Evolutionary conservation across 2,329 filamentous ascomycete genomes (phyloP).

Genomic region (Colletotrichum sp.): DNA sequence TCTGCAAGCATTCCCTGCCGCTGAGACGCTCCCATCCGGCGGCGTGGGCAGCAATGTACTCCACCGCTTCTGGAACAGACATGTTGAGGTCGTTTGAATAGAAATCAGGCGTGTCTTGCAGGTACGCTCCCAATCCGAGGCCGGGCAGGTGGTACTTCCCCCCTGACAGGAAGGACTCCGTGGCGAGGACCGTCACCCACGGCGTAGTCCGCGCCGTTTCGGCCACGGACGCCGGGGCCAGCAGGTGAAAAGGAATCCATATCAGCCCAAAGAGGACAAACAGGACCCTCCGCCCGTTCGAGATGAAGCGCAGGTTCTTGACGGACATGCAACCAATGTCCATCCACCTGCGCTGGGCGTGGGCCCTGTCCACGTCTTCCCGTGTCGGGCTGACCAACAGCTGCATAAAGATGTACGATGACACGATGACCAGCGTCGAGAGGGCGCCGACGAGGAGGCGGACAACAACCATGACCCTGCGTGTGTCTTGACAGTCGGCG

Average conservation of each 20-base stretch:
- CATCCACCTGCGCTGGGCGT: conserved; percentile 43
- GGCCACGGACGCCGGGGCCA: conserved; percentile 25
- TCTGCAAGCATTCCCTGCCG: neutral
- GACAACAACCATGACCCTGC: neutral
- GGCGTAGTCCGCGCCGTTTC: neutral
- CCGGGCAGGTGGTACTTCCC: conserved; percentile 9
- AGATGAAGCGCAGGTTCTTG: conserved; percentile 34
- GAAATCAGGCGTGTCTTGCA: neutral
- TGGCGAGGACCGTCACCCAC: neutral
- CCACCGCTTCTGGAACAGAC: neutral
- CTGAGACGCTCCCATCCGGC: neutral
- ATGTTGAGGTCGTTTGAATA: neutral
- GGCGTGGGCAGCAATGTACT: neutral
- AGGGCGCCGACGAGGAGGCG: conserved; percentile 47
- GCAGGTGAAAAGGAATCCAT: conserved; percentile 30
- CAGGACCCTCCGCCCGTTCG: conserved; percentile 13
- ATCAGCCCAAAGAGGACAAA: conserved; percentile 26
- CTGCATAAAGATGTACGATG: conserved; percentile 25
- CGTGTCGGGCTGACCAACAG: conserved; percentile 19
- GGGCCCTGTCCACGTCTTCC: conserved; percentile 41
- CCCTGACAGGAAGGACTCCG: conserved; percentile 15
- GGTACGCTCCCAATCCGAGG: neutral
- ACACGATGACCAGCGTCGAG: conserved; percentile 1
- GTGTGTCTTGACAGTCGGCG: neutral
- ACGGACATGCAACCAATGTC: conserved; percentile 49